Evolutionary conservation across 1,139 yeast genomes (phyloP).

Genomic region (Arxiozyma bovina): DNA sequence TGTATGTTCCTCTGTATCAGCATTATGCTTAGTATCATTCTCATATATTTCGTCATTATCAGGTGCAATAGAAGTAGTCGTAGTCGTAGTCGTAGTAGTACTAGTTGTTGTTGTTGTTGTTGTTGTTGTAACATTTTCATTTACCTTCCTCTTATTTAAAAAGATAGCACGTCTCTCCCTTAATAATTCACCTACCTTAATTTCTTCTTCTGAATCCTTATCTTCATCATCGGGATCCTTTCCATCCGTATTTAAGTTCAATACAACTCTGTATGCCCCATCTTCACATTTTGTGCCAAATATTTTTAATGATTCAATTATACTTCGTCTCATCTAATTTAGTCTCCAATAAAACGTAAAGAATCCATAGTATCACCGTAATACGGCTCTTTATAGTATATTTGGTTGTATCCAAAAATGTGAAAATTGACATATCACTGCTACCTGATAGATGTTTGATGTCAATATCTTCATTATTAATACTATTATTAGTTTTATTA

Average conservation of each 20-base stretch:
- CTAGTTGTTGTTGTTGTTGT: too few relatives aligned
- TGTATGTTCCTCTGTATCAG: not conserved
- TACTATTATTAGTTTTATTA: not conserved
- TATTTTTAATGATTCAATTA: conserved; percentile 46
- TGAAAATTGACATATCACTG: conserved; percentile 39
- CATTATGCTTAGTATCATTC: not conserved
- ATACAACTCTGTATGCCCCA: conserved; percentile 2
- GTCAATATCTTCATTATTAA: not conserved
- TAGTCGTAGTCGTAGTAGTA: too few relatives aligned
- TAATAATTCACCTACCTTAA: conserved; percentile 64
- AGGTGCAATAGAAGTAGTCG: too few relatives aligned
- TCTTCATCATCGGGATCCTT: conserved; percentile 11
- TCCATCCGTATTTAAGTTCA: conserved; percentile 3
- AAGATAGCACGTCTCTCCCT: conserved; percentile 45
- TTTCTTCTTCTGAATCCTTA: conserved; percentile 59
- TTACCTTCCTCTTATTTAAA: conserved; percentile 1
- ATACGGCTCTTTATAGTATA: conserved; percentile 57
- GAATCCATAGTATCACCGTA: conserved; percentile 68
- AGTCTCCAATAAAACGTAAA: conserved; percentile 74
- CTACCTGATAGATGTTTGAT: not conserved
- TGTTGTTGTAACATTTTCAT: not conserved
- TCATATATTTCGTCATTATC: too few relatives aligned
- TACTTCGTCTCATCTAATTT: conserved; percentile 44
- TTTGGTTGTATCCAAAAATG: conserved; percentile 49
- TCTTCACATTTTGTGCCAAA: conserved; percentile 40